phyloP scores from a whole-genome alignment of 176 grass and related monocot species.

The Carex myosuroides region DNA sequence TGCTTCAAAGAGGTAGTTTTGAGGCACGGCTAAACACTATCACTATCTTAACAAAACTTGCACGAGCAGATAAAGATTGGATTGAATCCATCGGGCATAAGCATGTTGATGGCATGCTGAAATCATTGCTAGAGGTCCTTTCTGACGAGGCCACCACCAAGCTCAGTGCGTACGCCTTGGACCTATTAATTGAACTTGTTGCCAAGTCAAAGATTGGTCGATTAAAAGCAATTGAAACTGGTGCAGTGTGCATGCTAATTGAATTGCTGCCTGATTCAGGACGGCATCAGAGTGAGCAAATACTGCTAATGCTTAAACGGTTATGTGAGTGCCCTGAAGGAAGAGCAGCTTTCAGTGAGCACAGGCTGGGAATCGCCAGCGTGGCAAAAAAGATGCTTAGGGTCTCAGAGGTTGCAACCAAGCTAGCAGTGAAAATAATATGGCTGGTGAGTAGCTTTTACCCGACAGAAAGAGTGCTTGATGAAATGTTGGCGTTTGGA shows the following conservation, averaged over 20 bases:
- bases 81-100: constrained; percentile 1
- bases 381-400: constrained; percentile 61
- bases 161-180: constrained; percentile 68
- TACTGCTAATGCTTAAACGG: constrained; percentile 63
- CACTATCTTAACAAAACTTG: constrained; percentile 51
- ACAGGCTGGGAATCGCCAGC: constrained; percentile 46
- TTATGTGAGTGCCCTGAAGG: constrained; percentile 74
- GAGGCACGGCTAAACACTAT: constrained; percentile 62
- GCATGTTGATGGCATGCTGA: constrained; percentile 41
- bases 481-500: constrained; percentile 43
- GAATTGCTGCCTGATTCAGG: constrained; percentile 66
- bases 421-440: constrained; percentile 63
- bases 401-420: constrained; percentile 60
- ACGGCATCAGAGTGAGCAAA: constrained; percentile 42
- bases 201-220: constrained; percentile 27
- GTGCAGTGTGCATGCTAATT: constrained; percentile 57
- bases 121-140: constrained; percentile 73
- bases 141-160: constrained; percentile 53
- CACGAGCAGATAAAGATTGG: constrained; percentile 42
- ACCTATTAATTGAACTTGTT: constrained; percentile 49
- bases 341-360: constrained; percentile 54
- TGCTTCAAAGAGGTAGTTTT: constrained; percentile 67
- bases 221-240: constrained; percentile 47
- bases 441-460: constrained; percentile 50
- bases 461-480: constrained; percentile 50